Evolutionary conservation across 148 eudicot genomes (phyloP).

Genomic region (Vaccinium macrocarpon): DNA sequence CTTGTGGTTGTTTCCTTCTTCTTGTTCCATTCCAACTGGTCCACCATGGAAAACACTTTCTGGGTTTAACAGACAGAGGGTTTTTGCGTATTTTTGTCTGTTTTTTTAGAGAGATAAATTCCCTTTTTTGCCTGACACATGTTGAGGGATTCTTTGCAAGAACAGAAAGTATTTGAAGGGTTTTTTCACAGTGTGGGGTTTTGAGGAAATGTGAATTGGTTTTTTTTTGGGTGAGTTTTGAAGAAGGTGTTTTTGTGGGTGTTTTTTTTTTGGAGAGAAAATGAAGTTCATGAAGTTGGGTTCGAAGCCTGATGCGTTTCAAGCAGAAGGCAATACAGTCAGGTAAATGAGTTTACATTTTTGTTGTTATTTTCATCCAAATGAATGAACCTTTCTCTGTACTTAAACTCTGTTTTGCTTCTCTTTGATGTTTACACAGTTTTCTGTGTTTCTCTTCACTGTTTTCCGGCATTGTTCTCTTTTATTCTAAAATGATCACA

Average conservation of each 20-base stretch:
- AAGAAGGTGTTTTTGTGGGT: neutral
- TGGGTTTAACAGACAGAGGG: neutral
- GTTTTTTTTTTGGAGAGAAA: constrained; percentile 12
- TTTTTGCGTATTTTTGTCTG: neutral
- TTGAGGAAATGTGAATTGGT: neutral
- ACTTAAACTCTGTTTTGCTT: neutral
- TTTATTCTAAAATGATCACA: neutral
- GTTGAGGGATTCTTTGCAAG: neutral
- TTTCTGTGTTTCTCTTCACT: neutral
- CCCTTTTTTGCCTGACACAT: neutral
- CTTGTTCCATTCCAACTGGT: constrained; percentile 5
- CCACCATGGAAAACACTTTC: neutral
- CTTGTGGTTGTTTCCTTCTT: neutral
- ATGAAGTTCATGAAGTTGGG: constrained; percentile 94
- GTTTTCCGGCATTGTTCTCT: neutral
- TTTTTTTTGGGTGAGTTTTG: neutral
- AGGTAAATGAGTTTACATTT: constrained; percentile 36
- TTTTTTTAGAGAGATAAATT: neutral
- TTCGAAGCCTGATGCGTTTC: constrained; percentile 86
- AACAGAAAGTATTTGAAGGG: neutral
- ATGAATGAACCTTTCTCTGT: neutral
- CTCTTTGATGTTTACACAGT: neutral
- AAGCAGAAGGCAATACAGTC: constrained; percentile 49
- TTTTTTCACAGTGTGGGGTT: neutral
- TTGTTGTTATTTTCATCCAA: neutral